Evolutionary conservation across 352 stramenopile species (phyloP).

Genomic region (Pythium diclinum): DNA sequence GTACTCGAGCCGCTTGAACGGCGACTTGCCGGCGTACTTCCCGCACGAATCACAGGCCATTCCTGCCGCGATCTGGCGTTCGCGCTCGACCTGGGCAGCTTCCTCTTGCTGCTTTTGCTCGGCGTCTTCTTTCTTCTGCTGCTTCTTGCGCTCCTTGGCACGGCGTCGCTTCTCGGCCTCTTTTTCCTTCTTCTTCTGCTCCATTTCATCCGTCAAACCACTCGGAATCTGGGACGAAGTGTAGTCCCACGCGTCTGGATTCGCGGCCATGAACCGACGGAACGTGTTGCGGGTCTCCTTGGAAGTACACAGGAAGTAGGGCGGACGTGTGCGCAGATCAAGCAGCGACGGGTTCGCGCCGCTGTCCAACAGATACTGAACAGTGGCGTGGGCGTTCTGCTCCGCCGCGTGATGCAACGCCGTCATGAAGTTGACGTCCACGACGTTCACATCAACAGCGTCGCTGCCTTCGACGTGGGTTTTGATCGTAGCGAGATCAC

Average conservation of each 20-base stretch:
- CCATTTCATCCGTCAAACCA: constrained; percentile 73
- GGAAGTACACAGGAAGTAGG: constrained; percentile 87
- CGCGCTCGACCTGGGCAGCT: constrained; percentile 47
- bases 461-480: constrained; percentile 3
- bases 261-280: constrained; percentile 76
- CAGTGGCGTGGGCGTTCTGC: constrained; percentile 41
- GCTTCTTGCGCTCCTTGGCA: constrained; percentile 90
- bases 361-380: constrained; percentile 73
- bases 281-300: constrained; percentile 92
- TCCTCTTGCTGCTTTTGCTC: constrained; percentile 74
- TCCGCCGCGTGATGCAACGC: constrained; percentile 68
- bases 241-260: constrained; percentile 86
- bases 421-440: constrained; percentile 72
- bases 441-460: constrained; percentile 42
- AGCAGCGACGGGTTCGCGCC: constrained; percentile 83
- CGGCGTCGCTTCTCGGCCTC: constrained; percentile 87
- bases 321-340: constrained; percentile 73
- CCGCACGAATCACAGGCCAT: constrained; percentile 76
- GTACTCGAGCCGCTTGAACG: constrained; percentile 90
- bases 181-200: constrained; percentile 83
- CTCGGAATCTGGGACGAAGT: constrained; percentile 63
- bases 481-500: constrained; percentile 14
- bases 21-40: constrained; percentile 81
- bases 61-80: constrained; percentile 73
- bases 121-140: constrained; percentile 73